These are phyloP conservation scores for Phialophora verrucosa DNA, from an alignment of 2,329 filamentous ascomycete genomes.

Conservation along the genomic window DNA sequence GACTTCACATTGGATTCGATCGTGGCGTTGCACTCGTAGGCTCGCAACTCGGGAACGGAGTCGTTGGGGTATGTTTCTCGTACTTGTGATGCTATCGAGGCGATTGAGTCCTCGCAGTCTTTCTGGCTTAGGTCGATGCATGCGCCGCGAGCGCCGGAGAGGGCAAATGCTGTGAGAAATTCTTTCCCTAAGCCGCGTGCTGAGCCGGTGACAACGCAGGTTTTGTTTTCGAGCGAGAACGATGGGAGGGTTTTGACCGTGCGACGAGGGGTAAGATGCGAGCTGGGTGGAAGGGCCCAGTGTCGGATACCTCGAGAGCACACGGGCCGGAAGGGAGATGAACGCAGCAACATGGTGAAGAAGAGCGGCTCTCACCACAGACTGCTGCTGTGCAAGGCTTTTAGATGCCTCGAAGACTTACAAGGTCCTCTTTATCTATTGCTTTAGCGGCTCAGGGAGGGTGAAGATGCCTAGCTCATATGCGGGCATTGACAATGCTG, in stretches of 20 bases:
- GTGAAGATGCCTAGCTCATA: neutral
- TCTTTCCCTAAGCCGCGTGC: constrained; percentile 44
- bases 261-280: constrained; percentile 2
- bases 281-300: neutral
- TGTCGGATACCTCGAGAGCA: neutral
- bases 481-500: neutral
- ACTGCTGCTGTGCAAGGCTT: neutral
- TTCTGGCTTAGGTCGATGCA: constrained; percentile 43
- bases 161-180: constrained; percentile 43
- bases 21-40: constrained; percentile 50
- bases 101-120: constrained; percentile 41
- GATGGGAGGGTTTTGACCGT: constrained; percentile 32
- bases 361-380: neutral
- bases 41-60: constrained; percentile 42
- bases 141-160: constrained; percentile 44
- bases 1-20: constrained; percentile 46
- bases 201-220: constrained; percentile 37
- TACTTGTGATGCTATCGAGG: constrained; percentile 43
- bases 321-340: neutral
- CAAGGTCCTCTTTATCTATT: neutral
- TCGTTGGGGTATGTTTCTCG: constrained; percentile 31
- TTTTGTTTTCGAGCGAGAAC: constrained; percentile 39
- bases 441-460: neutral
- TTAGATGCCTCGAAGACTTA: neutral
- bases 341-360: neutral